These are phyloP conservation scores for Gossypium schwendimanii DNA, from an alignment of 441 rosid genomes.

Conservation along the genomic window DNA sequence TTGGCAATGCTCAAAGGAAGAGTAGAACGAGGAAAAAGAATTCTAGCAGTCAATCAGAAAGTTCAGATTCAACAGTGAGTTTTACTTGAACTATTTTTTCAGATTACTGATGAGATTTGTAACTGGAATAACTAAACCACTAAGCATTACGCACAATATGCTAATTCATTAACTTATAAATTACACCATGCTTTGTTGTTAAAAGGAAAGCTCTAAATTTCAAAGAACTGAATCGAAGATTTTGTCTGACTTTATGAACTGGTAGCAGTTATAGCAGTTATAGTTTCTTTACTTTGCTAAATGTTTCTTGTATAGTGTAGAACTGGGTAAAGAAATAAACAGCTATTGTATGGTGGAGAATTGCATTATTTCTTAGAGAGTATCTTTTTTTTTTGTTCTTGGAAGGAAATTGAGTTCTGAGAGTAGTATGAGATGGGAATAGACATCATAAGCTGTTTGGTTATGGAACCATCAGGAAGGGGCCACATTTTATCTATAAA, in stretches of 20 bases:
- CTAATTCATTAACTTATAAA: background rate
- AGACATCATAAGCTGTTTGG: background rate
- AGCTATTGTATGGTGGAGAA: background rate
- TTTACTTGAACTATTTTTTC: conserved; percentile 14
- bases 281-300: background rate
- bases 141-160: background rate
- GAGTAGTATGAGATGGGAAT: background rate
- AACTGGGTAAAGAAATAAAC: background rate
- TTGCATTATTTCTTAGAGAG: too few relatives aligned
- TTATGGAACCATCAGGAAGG: background rate
- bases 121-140: background rate
- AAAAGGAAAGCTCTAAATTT: background rate
- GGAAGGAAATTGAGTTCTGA: background rate
- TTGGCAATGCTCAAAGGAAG: conserved; percentile 20
- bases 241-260: background rate
- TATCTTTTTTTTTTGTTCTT: background rate
- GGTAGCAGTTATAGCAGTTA: background rate
- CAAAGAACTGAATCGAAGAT: background rate
- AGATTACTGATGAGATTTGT: background rate
- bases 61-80: conserved; percentile 27
- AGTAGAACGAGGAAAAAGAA: conserved; percentile 25
- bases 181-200: background rate
- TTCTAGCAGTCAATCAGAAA: conserved; percentile 14
- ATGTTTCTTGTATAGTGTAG: background rate
- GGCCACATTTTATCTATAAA: background rate